phyloP scores from a whole-genome alignment of 306 rosid genomes.

The Cucurbita argyrosperma region DNA sequence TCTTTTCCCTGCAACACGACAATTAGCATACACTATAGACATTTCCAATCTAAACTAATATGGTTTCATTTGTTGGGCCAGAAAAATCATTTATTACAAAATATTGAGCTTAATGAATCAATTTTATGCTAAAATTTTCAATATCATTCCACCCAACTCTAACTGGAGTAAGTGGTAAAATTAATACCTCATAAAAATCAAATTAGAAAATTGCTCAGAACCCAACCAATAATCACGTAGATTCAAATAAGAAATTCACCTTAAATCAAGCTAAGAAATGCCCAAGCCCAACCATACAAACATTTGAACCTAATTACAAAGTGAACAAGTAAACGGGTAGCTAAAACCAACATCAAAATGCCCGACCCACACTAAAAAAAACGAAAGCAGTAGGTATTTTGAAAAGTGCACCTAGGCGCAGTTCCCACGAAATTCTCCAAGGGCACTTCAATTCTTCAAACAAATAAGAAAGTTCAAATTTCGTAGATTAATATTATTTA shows the following conservation, averaged over 20 bases:
- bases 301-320: not conserved
- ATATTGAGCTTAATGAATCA: not conserved
- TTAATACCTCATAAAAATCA: not conserved
- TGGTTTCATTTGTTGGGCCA: not conserved
- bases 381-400: not conserved
- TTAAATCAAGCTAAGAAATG: not conserved
- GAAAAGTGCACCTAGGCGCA: not conserved
- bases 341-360: not conserved
- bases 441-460: not conserved
- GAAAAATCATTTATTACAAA: not conserved
- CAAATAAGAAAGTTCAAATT: not conserved
- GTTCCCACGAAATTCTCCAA: not conserved
- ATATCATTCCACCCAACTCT: not conserved
- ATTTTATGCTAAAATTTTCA: not conserved
- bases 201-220: not conserved
- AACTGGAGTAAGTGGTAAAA: not conserved
- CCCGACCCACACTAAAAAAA: not conserved
- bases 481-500: not conserved
- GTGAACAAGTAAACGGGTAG: not conserved
- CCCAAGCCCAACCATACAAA: not conserved
- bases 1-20: slow-evolving; percentile 50
- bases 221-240: not conserved
- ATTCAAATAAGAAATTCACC: not conserved
- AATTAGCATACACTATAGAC: not conserved
- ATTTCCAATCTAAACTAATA: not conserved